Evolutionary conservation across 2,329 filamentous ascomycete genomes (phyloP), one percentile per base, ranked within the genome.

Genomic region (Trichophyton mentagrophytes): DNA sequence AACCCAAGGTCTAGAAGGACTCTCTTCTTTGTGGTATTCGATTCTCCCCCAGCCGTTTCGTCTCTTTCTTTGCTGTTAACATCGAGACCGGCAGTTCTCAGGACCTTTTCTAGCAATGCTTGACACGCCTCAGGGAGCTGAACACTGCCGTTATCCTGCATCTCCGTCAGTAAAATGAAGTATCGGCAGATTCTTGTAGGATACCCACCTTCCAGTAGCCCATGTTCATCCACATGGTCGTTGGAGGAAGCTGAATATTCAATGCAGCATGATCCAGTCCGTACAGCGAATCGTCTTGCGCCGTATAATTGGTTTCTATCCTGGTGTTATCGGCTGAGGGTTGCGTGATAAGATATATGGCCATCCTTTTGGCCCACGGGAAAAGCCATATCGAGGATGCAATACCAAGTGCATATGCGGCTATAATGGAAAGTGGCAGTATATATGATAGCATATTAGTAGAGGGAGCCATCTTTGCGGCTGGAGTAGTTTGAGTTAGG

Each of bases 191-290:
- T 20, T 47, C 3, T 25, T 4, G 44, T 40, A 42, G 13, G n/a
- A 15, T 17, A 64, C 65, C 55, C 61, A 73, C 78, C 67, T 77
- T 78, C 82, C 82, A 85, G 62, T 80, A 84, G 0, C 82, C 82
- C 71, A 84, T 78, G 61, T 84, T 84, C 80, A 84, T 84, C 81
- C 82, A 85, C 80, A 83, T 81, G n/a, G 74, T 76, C 3, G 68
- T 66, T 1, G 77, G 71, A 0, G 78, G 77, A 0, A 79, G 67
- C 17, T 74, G 69, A 22, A 81, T 64, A 65, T 84, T 82, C 57
- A 84, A 75, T 63, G 80, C 77, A 64, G 80, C 82, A 73, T 84
- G 82, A 17, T 80, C 78, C 5, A 83, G 70, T 1, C 78, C 77
- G 64, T 83, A 83, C 13, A 72, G 53, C 20, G 53, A 56, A 5